Base-by-base conservation (phyloP, 495 filamentous ascomycete species). In the Podospora comata region DNA sequence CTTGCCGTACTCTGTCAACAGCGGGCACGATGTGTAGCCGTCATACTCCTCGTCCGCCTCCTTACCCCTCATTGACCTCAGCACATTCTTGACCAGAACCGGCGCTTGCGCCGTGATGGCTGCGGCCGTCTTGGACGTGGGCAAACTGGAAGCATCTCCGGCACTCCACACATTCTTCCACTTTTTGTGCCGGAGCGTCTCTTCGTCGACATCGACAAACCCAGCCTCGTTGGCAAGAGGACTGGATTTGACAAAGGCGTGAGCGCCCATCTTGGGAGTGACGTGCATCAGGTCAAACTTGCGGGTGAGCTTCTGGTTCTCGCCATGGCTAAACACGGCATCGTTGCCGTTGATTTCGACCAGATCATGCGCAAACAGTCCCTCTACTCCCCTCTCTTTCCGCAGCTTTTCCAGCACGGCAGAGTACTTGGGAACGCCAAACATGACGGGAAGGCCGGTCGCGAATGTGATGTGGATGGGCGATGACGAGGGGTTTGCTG, bases 391-490 rank as follows among this genome's bases (percentile, higher is more conserved):
- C 44, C 89, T 80, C 73, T 90, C 81, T 76, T 85, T 76, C 39
- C 89, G 87, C 71, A 91, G 78, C 48, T 82, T 78, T 60, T 90
- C 88, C 2, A 91, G 81, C 19, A 78, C 80, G 20, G 84, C 84
- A 69, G 81, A 87, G 73, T 91, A 91, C 78, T 90, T 91, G 62
- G 88, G 86, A 59, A 91, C 88, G 48, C 85, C 88, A 68, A 91
- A 91, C 89, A 91, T 91, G 19, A 68, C 74, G 0, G 87, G 84
- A 32, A 85, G 77, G 1, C 85, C 88, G 4, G 88, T 90, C 0
- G 88, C 88, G 61, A 88, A 91, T 67, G 80, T 82, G 63, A 89
- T 86, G n/a, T 86, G 77, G 70, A 90, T 85, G 5, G 85, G 75
- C 0, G 86, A 88, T 6, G 54, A 48, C 32, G 78, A 68, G 2